Base-by-base conservation (phyloP, 495 filamentous ascomycete genomes). In the Podospora didyma region DNA sequence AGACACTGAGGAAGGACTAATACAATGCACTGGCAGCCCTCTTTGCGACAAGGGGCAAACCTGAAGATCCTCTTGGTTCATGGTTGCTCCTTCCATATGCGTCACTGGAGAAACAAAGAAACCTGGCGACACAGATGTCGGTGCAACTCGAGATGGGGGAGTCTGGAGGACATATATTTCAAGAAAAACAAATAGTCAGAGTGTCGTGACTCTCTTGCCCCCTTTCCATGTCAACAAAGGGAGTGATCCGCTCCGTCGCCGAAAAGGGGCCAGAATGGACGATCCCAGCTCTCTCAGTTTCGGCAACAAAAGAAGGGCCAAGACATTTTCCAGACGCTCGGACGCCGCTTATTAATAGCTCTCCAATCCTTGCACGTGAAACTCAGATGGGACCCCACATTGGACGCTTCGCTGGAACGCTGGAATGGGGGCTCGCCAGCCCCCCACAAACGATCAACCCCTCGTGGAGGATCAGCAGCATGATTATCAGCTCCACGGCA, bases 261-360 rank as follows among this genome's bases (percentile, higher is more conserved):
- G 26, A 31, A 31, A 31, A 3, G 9, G 26, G 26, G 26, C 3
- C 26, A 4, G 4, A 3, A 31, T 31, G 26, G 26, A 31, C 26
- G 26, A 9, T 31, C 26, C 26, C 26, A 31, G 26, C 4, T 7
- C 34, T 37, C 14, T 42, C 39, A 5, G n/a, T 14, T 17, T 42
- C 39, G 39, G 12, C n/a, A 14, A 2, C 39, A 42, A 10, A 42
- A 14, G 12, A 42, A 5, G 9, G 4, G n/a, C 39, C 7, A 42
- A 17, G n/a, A 17, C 14, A 42, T 1, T 16, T n/a, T 17, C 12
- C 10, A 17, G 39, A 17, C 39, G 2, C 39, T 9, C 39, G 12
- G 39, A 7, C 39, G n/a, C 9, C n/a, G 59, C 54, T 61, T 61
- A 61, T 54, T 61, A 61, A 61, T 57, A 54, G 42, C 26, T 26